A percentile compares a stretch with the other conserved stretches of the same genome.
These are phyloP conservation scores for Salix purpurea DNA, from an alignment of 345 rosid species.

Conservation along the genomic window DNA sequence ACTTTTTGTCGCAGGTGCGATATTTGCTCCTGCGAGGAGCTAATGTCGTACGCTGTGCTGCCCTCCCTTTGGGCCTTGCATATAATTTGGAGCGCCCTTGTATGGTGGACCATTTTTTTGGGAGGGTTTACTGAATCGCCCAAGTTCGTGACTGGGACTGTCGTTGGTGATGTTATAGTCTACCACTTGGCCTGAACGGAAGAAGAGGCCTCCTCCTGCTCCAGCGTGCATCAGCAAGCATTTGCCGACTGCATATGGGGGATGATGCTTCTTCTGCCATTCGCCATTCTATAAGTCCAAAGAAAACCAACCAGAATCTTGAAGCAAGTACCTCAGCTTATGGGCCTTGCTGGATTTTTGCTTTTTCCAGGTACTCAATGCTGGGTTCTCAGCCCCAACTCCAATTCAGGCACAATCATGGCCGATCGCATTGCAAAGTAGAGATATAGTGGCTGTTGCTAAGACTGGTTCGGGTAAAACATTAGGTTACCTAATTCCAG, in stretches of 20 bases:
- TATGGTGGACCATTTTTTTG: slow-evolving; percentile 61
- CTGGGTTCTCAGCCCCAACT: slow-evolving; percentile 93
- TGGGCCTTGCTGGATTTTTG: slow-evolving; percentile 48
- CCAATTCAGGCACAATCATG: slow-evolving; percentile 99
- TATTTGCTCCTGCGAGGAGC: slow-evolving; percentile 97
- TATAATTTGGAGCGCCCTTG: slow-evolving; percentile 69
- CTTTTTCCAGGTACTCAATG: slow-evolving; percentile 82
- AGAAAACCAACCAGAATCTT: slow-evolving; percentile 38
- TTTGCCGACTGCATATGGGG: slow-evolving; percentile 78
- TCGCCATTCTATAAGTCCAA: slow-evolving; percentile 45
- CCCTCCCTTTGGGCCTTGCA: slow-evolving; percentile 63
- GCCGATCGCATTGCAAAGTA: slow-evolving; percentile 88
- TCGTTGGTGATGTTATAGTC: slow-evolving; percentile 77
- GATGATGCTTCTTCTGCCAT: slow-evolving; percentile 94
- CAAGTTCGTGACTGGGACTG: slow-evolving; percentile 75
- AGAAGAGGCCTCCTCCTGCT: slow-evolving; percentile 96
- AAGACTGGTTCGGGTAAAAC: slow-evolving; percentile 99
- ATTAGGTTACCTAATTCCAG: slow-evolving; percentile 85
- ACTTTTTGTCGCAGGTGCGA: slow-evolving; percentile 99
- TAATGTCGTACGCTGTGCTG: slow-evolving; percentile 98
- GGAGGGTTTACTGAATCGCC: slow-evolving; percentile 68
- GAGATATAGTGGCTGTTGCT: slow-evolving; percentile 93
- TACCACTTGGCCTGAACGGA: slow-evolving; percentile 62
- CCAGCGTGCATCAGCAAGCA: slow-evolving; percentile 79
- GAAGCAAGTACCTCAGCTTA: slow-evolving; percentile 54